Evolutionary conservation across 148 eudicot genomes (phyloP).

Genomic region (Chenopodium album): DNA sequence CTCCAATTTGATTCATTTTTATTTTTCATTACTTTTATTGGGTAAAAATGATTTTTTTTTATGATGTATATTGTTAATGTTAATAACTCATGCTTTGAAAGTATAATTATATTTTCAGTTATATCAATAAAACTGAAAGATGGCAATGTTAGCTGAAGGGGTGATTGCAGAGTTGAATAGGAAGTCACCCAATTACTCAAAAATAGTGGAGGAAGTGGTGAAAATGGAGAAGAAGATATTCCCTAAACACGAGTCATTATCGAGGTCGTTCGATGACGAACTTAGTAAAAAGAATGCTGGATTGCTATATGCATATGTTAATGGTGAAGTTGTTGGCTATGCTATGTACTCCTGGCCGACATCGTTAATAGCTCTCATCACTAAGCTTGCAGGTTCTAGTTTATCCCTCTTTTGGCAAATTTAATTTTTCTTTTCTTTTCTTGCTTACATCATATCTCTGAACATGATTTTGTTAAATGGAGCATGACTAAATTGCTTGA

Average conservation of each 20-base stretch:
- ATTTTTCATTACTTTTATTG: too few relatives aligned
- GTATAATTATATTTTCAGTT: neutral
- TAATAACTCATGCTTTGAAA: neutral
- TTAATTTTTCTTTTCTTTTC: neutral
- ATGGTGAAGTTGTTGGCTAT: constrained; percentile 75
- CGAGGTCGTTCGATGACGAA: constrained; percentile 58
- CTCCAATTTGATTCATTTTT: neutral
- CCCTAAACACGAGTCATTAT: constrained; percentile 92
- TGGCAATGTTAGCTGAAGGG: constrained; percentile 35
- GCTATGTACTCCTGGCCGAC: constrained; percentile 83
- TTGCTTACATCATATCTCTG: neutral
- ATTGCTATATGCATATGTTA: constrained; percentile 44
- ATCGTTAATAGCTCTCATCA: constrained; percentile 66
- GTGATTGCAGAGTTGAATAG: constrained; percentile 48
- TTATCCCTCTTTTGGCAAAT: neutral
- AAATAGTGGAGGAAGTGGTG: constrained; percentile 61
- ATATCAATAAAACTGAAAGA: neutral
- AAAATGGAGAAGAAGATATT: constrained; percentile 71
- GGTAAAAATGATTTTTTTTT: neutral
- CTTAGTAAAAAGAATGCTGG: constrained; percentile 65
- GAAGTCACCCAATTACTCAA: constrained; percentile 40
- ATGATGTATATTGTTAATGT: neutral
- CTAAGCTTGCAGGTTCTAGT: constrained; percentile 75
- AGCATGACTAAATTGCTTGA: neutral
- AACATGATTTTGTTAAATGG: neutral